phyloP scores from a whole-genome alignment of 441 rosid species.

The Erysimum pusillum region DNA sequence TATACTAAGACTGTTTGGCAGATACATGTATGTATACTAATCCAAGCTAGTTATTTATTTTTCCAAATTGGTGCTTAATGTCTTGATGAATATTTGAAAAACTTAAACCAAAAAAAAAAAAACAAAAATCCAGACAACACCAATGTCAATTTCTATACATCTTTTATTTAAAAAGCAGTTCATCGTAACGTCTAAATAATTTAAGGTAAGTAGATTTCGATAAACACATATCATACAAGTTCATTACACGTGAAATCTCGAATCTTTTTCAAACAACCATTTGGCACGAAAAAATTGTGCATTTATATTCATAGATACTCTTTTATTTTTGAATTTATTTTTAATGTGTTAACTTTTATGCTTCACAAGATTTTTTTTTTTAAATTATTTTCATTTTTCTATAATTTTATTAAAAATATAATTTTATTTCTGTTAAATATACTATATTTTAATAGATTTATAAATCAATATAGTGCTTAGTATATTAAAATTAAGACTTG shows the following conservation, averaged over 20 bases:
- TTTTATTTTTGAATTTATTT: neutral
- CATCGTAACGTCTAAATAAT: conserved; percentile 26
- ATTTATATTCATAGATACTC: neutral
- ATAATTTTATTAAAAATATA: neutral
- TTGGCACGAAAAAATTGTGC: neutral
- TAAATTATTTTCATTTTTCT: neutral
- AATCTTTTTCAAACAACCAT: conserved; percentile 20
- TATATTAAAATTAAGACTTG: neutral
- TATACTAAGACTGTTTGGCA: neutral
- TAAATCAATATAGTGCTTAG: neutral
- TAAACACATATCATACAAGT: neutral
- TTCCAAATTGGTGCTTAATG: neutral
- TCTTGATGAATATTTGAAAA: neutral
- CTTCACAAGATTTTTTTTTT: neutral
- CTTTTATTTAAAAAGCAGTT: neutral
- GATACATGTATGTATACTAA: conserved; percentile 5
- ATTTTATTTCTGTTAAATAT: neutral
- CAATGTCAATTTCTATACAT: neutral
- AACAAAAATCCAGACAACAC: neutral
- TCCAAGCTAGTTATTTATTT: neutral
- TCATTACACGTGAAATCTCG: conserved; percentile 39
- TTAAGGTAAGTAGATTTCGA: neutral
- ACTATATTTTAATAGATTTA: neutral
- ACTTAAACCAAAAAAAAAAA: neutral
- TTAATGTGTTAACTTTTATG: neutral